Evolutionary conservation across 2,329 filamentous ascomycete species (phyloP), one percentile per base, ranked within the genome.

Genomic region (Hypoxylon sp.): DNA sequence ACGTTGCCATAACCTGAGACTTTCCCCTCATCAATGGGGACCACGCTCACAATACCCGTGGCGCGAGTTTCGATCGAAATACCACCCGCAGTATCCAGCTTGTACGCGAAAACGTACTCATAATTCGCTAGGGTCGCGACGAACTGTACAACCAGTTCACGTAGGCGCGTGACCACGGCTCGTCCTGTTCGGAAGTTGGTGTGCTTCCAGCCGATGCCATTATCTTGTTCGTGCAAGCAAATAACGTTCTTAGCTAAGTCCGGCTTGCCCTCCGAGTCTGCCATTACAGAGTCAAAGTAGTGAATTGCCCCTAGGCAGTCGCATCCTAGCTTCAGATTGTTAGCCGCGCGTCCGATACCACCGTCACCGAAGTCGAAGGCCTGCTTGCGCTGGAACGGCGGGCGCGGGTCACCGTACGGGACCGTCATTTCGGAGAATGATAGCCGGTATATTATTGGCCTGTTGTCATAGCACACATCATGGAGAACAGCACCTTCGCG

Each of bases 61-160:
- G 90, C 90, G 0, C 89, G 84, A 0, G 85, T 86, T 76, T 92
- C 90, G 63, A 90, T 80, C 0, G 83, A 84, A 71, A 92, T 84
- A 10, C 86, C 88, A 8, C 87, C 90, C 0, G 87, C 84, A 48
- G 89, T 89, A 74, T 91, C 87, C 66, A 92, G 88, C 68, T 88
- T 86, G 78, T 85, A 91, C 1, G 86, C 85, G 64, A 92, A 87
- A 44, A 91, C 85, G 74, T 92, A 92, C 74, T 92, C 90, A 80
- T 92, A 92, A 79, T 92, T 92, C 19, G 87, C 87, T 1, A 92
- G 84, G 0, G 90, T 92, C 70, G 90, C 87, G 77, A 92, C 89
- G 74, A 87, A 90, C 72, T 92, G 90, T 2, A 92, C 78, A 0
- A 92, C 88, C 2, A 92, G 83, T 71, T 91, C 86, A 0, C 90